Conservation (phyloP, 2,329 filamentous ascomycete species). For the Pleomassaria siparia region DNA sequence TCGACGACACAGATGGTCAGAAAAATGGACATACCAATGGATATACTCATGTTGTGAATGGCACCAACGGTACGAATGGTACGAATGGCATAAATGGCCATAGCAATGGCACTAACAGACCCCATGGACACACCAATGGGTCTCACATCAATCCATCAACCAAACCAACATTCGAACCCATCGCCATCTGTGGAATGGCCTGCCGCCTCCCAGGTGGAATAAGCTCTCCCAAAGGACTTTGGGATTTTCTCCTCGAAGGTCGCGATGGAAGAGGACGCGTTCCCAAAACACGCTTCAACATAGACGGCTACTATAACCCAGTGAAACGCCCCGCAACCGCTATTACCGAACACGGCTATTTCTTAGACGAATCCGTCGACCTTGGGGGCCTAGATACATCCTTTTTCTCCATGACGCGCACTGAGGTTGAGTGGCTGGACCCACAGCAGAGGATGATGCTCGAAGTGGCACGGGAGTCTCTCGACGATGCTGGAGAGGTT, state of each 20-base stretch:
- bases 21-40: too few relatives aligned
- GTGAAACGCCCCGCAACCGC: slow-evolving; percentile 18
- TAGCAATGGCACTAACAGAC: too few relatives aligned
- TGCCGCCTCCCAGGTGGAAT: slow-evolving; percentile 22
- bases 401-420: slow-evolving; percentile 14
- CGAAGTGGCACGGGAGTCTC: slow-evolving; percentile 31
- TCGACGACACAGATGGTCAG: too few relatives aligned
- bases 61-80: too few relatives aligned
- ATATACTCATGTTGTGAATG: too few relatives aligned
- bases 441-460: slow-evolving; percentile 30
- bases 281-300: slow-evolving; percentile 24
- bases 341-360: slow-evolving; percentile 18
- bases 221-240: slow-evolving; percentile 22
- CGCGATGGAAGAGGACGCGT: slow-evolving; percentile 1
- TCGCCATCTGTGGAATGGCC: slow-evolving; percentile 30
- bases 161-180: too few relatives aligned
- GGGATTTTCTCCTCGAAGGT: slow-evolving; percentile 28
- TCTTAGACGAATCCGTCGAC: slow-evolving; percentile 20
- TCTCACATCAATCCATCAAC: too few relatives aligned
- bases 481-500: slow-evolving; percentile 37
- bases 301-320: slow-evolving; percentile 12
- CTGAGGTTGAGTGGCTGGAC: slow-evolving; percentile 16
- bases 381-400: slow-evolving; percentile 13
- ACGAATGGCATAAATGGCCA: too few relatives aligned
- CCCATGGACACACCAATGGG: too few relatives aligned